Evolutionary conservation across 2,329 filamentous ascomycete species (phyloP), one percentile per base, ranked within the genome.

Genomic region (Diaporthe batatas): DNA sequence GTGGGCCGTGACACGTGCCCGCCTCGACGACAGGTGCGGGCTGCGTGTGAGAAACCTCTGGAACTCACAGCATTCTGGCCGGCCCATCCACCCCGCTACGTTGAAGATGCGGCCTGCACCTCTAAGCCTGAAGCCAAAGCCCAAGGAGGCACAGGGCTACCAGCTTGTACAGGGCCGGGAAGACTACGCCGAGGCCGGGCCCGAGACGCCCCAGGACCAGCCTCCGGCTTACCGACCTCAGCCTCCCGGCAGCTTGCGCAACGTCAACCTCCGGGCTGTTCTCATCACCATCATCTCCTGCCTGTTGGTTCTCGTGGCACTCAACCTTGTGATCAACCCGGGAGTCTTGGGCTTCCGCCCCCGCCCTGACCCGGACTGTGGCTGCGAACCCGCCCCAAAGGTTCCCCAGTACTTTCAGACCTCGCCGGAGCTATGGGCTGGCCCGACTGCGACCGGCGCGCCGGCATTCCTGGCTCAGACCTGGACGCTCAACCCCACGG

Each of bases 391-490:
- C 8, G 71, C 68, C 12, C 75, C 78, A 70, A 83, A 85, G 53
- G 85, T 91, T 59, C 90, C 90, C 32, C 88, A 91, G 79, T 90
- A 92, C 79, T 91, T 91, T 77, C 88, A 91, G 79, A 92, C 90
- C 0, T 85, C 83, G 32, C 89, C 90, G 4, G 84, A 91, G 79
- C 80, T 91, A 57, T 90, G 86, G 85, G 82, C 86, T 80, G 92
- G 92, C 1, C 91, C 91, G 49, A 94, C 91, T 6, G 86, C 90
- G n/a, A 95, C 92, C 1, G 93, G 93, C 18, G 84, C 82, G 71
- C 85, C 92, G 34, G 90, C 93, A 1, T 94, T 94, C 79, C 83
- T 95, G 72, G 93, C 92, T 1, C 89, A 94, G 82, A 93, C 90
- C 8, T 91, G 92, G 75, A 87, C 88, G 1, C 90, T 93, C 51